Evolutionary conservation across 2,329 filamentous ascomycete species (phyloP), one percentile per base, ranked within the genome.

Genomic region (Botrytis galanthina): DNA sequence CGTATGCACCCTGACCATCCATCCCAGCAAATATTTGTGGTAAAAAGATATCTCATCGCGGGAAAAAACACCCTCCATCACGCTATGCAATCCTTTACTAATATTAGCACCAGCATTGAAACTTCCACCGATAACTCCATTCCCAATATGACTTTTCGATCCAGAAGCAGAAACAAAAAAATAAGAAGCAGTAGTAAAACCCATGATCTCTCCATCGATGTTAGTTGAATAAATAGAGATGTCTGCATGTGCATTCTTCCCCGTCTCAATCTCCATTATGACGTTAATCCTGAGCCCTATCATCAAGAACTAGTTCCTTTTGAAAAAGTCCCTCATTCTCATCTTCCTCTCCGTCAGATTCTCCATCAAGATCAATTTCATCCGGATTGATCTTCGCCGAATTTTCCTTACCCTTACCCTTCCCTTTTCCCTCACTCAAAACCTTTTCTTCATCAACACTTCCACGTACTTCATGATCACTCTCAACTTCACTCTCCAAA

Each of bases 331-430:
- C 64, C 2, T 39, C 32, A 29, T 68, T 54, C 9, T 37, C 64
- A 68, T 39, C 32, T 29, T 20, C 46, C 18, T 59, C 51, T 3
- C 6, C n/a, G 10, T 70, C 37, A 18, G 37, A 35, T 18, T 59
- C 39, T 35, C 26, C 18, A n/a, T 14, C 29, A 1, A 70, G 57
- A 46, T 71, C 57, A 71, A 71, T 71, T 42, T 71, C 69, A 62
- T 71, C 57, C 3, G 42, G 69, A 51, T 71, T 71, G 22, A 71
- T 63, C 69, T 62, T 44, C 9, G 26, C 10, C 26, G 12, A 44
- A 26, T 8, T n/a, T 9, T 14, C 39, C 29, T 10, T 32, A 9
- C 14, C 42, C 12, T 51, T 39, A 32, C 22, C 29, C 20, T 67
- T 37, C 8, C 32, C n/a, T 20, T 51, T 51, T 12, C 10, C n/a